Evolutionary conservation across 2,329 filamentous ascomycete genomes (phyloP).

Genomic region (Apiospora marii): DNA sequence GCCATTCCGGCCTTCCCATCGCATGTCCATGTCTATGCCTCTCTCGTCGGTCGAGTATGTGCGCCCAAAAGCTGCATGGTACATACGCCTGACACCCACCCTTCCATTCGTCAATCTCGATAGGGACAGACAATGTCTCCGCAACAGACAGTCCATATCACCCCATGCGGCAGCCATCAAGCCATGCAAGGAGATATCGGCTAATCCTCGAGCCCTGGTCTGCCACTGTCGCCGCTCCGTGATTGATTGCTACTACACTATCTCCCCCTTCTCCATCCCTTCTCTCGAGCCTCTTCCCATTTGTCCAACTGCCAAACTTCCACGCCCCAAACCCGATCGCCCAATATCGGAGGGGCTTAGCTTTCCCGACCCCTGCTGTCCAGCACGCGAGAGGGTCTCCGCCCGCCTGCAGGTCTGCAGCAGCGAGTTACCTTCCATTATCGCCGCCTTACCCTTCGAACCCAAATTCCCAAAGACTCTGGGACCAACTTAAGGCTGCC

Average conservation of each 20-base stretch:
- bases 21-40: background rate
- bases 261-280: background rate
- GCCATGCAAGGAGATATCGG: background rate
- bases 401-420: background rate
- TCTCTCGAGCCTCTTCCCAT: no score
- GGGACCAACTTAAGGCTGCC: background rate
- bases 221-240: background rate
- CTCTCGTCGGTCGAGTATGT: no score
- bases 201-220: background rate
- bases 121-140: background rate
- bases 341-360: background rate
- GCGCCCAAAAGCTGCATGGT: background rate
- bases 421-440: background rate
- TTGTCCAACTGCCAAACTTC: background rate
- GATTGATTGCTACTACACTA: slow-evolving; percentile 1
- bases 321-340: background rate
- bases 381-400: background rate
- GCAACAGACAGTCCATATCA: slow-evolving; percentile 1
- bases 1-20: background rate
- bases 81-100: background rate
- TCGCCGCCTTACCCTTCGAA: background rate
- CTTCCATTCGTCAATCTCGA: background rate
- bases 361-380: slow-evolving; percentile 3
- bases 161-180: background rate
- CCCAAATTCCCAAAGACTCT: background rate